Evolutionary conservation across 371 early-diverging fungal genomes (phyloP), one percentile per base, ranked within the genome.

Genomic region (Syncephalastrum racemosum): DNA sequence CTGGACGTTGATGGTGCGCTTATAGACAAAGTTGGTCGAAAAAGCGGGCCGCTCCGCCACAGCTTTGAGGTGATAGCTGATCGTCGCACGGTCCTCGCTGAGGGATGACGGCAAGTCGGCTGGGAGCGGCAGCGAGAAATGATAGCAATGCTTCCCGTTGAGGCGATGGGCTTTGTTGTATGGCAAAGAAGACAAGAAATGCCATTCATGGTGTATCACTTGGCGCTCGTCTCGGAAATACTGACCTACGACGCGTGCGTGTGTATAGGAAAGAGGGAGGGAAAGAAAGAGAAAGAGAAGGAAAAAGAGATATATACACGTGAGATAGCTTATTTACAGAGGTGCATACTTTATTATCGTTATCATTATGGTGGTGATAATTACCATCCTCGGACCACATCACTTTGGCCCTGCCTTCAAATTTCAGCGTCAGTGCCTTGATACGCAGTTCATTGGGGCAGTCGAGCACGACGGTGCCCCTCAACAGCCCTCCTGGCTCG

Each of bases 361-460:
- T 13, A 10, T 50, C 23, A 13, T 5, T 3, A 41, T 36, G 7
- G n/a, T 13, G 19, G n/a, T n/a, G n/a, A n/a, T n/a, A n/a, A n/a
- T n/a, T 63, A 72, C 73, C 67, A 55, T 74, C 73, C 64, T 79
- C 75, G 7, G 62, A 54, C 79, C 79, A 79, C 43, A 59, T 60
- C 0, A 71, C 74, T 41, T 66, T 68, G 24, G 60, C 66, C 45
- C 64, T 73, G 2, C 77, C 80, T 15, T 67, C 39, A 42, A 79
- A 69, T 40, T 68, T 73, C n/a, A 79, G 54, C 1, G 63, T 52
- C 20, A 79, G 53, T 5, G 72, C 57, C 40, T 60, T 68, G 23
- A 79, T 67, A 41, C 72, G 69, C 13, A 68, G 70, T 0, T 64
- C 60, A 45, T 72, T 72, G 24, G 59, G 67, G 42, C 71, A 72